A percentile compares a stretch with the other conserved stretches of the same genome.
Conservation (phyloP, 768 basidiomycete genomes). For the Serendipita indica region DNA sequence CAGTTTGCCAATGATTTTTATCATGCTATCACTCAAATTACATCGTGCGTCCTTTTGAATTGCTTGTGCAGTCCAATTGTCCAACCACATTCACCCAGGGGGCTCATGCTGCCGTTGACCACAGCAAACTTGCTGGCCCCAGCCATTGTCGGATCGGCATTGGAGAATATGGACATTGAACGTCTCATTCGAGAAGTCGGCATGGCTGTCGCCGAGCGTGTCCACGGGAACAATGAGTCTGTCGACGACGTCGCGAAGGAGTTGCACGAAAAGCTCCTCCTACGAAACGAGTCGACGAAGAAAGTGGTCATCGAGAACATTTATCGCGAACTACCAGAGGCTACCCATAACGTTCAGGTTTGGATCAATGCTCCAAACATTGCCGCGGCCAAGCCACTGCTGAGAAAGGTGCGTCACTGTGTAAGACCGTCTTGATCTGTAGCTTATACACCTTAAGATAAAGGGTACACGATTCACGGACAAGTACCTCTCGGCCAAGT, state of each 20-base stretch:
- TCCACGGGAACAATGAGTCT: conserved; percentile 84
- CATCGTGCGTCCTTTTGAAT: neutral
- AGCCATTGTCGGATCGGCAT: conserved; percentile 90
- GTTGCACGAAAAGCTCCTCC: conserved; percentile 75
- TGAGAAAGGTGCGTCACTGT: conserved; percentile 50
- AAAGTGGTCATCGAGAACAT: conserved; percentile 93
- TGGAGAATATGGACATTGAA: conserved; percentile 98
- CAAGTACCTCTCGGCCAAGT: conserved; percentile 62
- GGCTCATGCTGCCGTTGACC: conserved; percentile 89
- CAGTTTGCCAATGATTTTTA: conserved; percentile 9
- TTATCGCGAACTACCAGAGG: conserved; percentile 81
- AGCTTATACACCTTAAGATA: conserved; percentile 36
- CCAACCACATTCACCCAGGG: conserved; percentile 20
- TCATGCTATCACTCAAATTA: conserved; percentile 9
- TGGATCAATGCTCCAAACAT: conserved; percentile 63
- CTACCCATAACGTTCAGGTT: conserved; percentile 75
- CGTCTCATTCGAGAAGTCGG: conserved; percentile 90
- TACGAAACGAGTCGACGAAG: conserved; percentile 94
- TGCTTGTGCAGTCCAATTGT: too few species aligned
- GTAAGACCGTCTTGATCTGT: conserved; percentile 7
- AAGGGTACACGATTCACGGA: conserved; percentile 94
- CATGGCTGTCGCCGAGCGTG: conserved; percentile 78
- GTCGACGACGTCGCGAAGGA: conserved; percentile 94
- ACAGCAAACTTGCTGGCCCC: conserved; percentile 89
- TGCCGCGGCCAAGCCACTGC: conserved; percentile 53